Conservation (phyloP, 2,329 filamentous ascomycete genomes). For the Orbilia oligospora region DNA sequence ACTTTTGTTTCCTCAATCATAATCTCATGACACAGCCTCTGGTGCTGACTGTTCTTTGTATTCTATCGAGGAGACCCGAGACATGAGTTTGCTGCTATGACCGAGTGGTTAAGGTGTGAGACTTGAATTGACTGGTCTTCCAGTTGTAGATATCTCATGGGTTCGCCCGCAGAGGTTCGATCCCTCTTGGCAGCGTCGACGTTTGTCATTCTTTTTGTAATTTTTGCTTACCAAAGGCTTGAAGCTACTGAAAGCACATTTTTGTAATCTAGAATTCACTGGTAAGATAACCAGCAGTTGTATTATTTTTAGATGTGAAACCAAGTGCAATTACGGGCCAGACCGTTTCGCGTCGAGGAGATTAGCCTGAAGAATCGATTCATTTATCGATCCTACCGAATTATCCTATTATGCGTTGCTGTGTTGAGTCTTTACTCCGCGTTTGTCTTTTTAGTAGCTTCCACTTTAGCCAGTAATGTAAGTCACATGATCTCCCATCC, state of each 20-base stretch:
- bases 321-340: neutral
- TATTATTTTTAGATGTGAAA: constrained; percentile 4
- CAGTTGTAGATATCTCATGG: constrained; percentile 53
- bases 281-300: neutral
- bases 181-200: constrained; percentile 61
- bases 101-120: constrained; percentile 62
- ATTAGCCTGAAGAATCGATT: constrained; percentile 5
- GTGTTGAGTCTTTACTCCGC: neutral
- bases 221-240: constrained; percentile 11
- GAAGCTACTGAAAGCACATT: neutral
- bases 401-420: neutral
- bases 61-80: neutral
- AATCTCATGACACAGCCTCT: constrained; percentile 15
- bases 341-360: neutral
- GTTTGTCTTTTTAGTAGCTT: constrained; percentile 25
- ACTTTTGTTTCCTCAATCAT: neutral
- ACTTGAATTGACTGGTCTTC: constrained; percentile 52
- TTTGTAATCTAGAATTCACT: neutral
- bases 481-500: constrained; percentile 41
- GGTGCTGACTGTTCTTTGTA: neutral
- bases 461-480: neutral
- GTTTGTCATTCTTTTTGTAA: constrained; percentile 41
- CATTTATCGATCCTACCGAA: neutral
- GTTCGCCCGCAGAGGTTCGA: constrained; percentile 62
- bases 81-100: constrained; percentile 58